Base-by-base conservation (phyloP, 768 basidiomycete species). In the Tulasnella sp. region DNA sequence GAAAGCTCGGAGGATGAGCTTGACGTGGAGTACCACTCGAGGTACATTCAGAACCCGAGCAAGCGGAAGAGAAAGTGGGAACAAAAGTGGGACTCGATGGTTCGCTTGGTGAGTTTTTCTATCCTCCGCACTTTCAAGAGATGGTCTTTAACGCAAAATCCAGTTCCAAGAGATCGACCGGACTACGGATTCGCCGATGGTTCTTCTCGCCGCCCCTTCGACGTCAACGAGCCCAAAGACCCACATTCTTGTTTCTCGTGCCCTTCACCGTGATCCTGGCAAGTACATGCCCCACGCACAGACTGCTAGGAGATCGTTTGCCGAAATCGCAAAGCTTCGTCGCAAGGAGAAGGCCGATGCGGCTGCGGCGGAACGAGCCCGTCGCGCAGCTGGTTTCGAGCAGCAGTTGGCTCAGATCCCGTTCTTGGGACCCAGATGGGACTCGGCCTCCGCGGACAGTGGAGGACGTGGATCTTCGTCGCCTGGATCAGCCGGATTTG, bases 151-250 rank as follows among this genome's bases (percentile, higher is more conserved):
- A 0, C n/a, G 19, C 4, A 22, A 29, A 1, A n/a, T 44, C 11
- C 26, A 74, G 74, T 74, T 74, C 72, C 74, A 67, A 36, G 74
- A 74, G 71, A 72, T 74, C 37, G 74, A 74, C 39, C 71, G 74
- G 14, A 67, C 71, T 12, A 74, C 74, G 19, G 74, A 74, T 62
- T 67, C 74, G 12, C 71, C 74, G 0, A 74, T 74, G 74, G 37
- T 74, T 7, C 59, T 74, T 34, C 52, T 74, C 9, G 74, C 74
- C 12, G 44, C 72, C 12, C 72, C 64, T 6, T 68, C 71, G 22
- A 72, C 66, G 14, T 72, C 71, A 4, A 34, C 44, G 14, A 32
- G 37, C 9, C 42, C 66, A 8, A 67, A 74, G 44, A 74, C 71
- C 29, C 74, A 74, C 44, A 34, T 74, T 19, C 37, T 74, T 3